A percentile compares a stretch with the other conserved stretches of the same genome.
These are phyloP conservation scores for Imleria badia DNA, from an alignment of 768 basidiomycete species.

Conservation along the genomic window DNA sequence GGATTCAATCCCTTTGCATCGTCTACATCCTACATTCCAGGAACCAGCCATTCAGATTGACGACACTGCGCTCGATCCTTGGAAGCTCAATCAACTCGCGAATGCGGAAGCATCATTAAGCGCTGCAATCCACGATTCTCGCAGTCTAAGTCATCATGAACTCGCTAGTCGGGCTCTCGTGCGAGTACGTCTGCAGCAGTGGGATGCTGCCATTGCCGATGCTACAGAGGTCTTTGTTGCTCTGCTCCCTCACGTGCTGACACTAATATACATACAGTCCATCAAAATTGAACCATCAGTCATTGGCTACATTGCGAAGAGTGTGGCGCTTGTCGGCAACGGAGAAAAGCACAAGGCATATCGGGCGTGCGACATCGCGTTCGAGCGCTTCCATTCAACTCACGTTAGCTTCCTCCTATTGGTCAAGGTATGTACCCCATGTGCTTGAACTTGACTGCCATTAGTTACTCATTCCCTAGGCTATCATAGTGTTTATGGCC, in stretches of 20 bases:
- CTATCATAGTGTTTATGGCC: background rate
- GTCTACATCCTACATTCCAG: too few species aligned
- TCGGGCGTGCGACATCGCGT: background rate
- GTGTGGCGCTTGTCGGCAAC: background rate
- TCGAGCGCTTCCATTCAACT: background rate
- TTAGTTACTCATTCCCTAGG: background rate
- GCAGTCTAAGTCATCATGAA: too few species aligned
- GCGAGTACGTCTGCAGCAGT: too few species aligned
- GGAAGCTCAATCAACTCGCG: too few species aligned
- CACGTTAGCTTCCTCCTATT: background rate
- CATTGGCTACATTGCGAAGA: constrained; percentile 1
- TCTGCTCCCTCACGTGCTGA: background rate
- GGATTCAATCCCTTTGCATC: too few species aligned
- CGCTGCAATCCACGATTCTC: too few species aligned
- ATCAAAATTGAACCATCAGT: background rate
- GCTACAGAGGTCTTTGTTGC: background rate
- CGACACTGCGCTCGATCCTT: too few species aligned
- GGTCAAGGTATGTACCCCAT: background rate
- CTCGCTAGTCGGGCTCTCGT: too few species aligned
- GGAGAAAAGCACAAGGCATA: background rate
- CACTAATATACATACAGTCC: background rate
- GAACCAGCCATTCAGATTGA: too few species aligned
- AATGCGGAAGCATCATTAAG: too few species aligned
- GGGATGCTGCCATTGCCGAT: background rate
- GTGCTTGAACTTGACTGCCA: background rate